phyloP scores from a whole-genome alignment of 139 green algal genomes.

The Asterochloris erici region DNA sequence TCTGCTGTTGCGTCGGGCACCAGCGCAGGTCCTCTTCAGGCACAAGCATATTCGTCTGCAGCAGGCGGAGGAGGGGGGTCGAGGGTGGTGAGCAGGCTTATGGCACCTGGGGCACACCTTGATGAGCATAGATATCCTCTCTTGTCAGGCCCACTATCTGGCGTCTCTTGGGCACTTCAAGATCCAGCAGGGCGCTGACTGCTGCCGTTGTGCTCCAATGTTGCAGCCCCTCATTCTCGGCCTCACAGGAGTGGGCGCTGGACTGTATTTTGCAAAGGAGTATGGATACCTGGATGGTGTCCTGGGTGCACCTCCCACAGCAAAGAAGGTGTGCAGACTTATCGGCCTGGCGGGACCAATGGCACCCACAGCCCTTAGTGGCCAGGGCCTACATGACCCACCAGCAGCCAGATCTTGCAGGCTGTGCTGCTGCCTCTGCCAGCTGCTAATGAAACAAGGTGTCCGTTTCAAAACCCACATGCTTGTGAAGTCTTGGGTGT shows the following conservation, averaged over 20 bases:
- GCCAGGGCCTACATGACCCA: not conserved
- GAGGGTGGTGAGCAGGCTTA: no score
- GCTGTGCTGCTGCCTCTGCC: not conserved
- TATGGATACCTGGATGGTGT: constrained; percentile 35
- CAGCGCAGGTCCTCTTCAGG: no score
- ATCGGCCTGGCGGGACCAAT: no score
- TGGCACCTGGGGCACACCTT: no score
- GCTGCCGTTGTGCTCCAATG: no score
- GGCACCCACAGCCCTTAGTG: not conserved
- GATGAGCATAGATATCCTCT: no score
- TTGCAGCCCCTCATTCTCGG: constrained; percentile 19
- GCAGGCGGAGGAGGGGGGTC: no score
- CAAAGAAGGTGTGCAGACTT: not conserved
- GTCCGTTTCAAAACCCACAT: not conserved
- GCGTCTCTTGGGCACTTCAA: no score
- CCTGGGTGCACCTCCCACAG: constrained; percentile 25
- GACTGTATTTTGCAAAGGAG: constrained; percentile 45
- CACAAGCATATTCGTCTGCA: no score
- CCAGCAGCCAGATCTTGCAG: not conserved
- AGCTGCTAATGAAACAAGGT: not conserved
- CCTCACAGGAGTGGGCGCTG: constrained; percentile 28
- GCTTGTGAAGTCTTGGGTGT: not conserved
- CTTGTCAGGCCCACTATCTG: no score
- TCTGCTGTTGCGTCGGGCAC: no score
- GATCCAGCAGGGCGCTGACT: no score